Evolutionary conservation across 108 stramenopile genomes (phyloP).

Genomic region (Skeletonema costatum): DNA sequence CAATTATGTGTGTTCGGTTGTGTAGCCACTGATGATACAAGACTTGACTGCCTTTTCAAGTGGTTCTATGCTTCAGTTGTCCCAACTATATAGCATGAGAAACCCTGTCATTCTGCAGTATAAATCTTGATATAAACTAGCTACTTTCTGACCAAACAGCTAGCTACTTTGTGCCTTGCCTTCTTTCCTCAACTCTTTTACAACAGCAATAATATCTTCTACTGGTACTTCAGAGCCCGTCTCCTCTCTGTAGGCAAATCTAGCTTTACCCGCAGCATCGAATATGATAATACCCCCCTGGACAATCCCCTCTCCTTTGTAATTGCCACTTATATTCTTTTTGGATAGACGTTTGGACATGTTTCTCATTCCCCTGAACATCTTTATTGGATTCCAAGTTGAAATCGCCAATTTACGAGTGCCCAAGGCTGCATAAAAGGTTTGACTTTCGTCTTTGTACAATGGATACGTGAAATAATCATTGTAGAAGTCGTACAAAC

Average conservation of each 20-base stretch:
- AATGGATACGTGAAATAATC: slow-evolving; percentile 55
- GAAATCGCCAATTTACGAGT: slow-evolving; percentile 35
- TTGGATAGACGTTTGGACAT: slow-evolving; percentile 36
- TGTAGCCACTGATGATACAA: background rate
- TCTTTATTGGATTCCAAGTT: slow-evolving; percentile 53
- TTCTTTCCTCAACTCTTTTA: slow-evolving; percentile 27
- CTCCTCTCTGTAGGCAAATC: slow-evolving; percentile 60
- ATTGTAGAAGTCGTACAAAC: slow-evolving; percentile 48
- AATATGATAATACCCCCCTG: slow-evolving; percentile 70
- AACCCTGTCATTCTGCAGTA: slow-evolving; percentile 1
- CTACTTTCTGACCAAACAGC: background rate
- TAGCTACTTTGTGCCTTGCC: background rate
- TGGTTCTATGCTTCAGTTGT: background rate
- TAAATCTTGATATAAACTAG: background rate
- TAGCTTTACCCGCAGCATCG: slow-evolving; percentile 30
- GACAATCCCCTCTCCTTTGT: slow-evolving; percentile 66
- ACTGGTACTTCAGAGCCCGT: slow-evolving; percentile 52
- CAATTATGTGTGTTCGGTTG: background rate
- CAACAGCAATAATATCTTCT: slow-evolving; percentile 52
- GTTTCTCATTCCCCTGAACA: slow-evolving; percentile 43
- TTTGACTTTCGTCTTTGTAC: slow-evolving; percentile 47
- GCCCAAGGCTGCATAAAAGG: slow-evolving; percentile 62
- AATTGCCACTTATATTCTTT: slow-evolving; percentile 59
- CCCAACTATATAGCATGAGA: background rate
- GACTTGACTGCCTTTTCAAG: background rate